Evolutionary conservation across 352 stramenopile genomes (phyloP), one percentile per base, ranked within the genome.

Genomic region (Pythium vanterpoolii): DNA sequence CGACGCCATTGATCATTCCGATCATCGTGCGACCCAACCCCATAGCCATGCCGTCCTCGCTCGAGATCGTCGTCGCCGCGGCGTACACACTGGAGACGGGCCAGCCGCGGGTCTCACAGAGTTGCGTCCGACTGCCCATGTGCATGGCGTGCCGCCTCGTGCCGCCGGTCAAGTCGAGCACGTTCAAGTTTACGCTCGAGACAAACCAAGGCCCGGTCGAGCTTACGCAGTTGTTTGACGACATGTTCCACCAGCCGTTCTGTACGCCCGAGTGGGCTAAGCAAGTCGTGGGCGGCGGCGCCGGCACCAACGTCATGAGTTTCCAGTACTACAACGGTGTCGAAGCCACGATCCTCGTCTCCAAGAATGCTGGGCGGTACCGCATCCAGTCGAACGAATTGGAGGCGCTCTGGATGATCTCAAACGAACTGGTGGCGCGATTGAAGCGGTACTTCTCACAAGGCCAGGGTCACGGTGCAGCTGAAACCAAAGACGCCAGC

Each of bases 291-390:
- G 77, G 72, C 5, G 77, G 72, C 5, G 77, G 80, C 8, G 64
- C 70, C 0, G 73, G 77, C 23, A 83, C 79, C 21, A 95, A 94
- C 51, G 81, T 95, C 30, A 62, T 96, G 39, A 94, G 83, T 51
- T 90, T 97, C 46, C 85, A 95, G 62, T 96, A 96, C 66, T 91
- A 89, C 69, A 90, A 91, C 56, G 86, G 85, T 19, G 76, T 83
- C 7, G 83, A 95, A 27, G 83, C 77, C 1, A 96, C 83, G 39
- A 91, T 96, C 43, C 68, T 97, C 5, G 87, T 93, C 18, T 97
- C 87, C n/a, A 96, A 96, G 57, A 96, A 92, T 48, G 83, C 77
- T 0, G 88, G 87, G 9, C 71, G 87, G 13, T 97, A 96, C 56
- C 82, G 88, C 24, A 88, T 97, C 34, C 90, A 97, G 58, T 83